A percentile compares a stretch with the other conserved stretches of the same genome.
These are phyloP conservation scores for Venturia nashicola DNA, from an alignment of 2,329 filamentous ascomycete genomes.

Conservation along the genomic window DNA sequence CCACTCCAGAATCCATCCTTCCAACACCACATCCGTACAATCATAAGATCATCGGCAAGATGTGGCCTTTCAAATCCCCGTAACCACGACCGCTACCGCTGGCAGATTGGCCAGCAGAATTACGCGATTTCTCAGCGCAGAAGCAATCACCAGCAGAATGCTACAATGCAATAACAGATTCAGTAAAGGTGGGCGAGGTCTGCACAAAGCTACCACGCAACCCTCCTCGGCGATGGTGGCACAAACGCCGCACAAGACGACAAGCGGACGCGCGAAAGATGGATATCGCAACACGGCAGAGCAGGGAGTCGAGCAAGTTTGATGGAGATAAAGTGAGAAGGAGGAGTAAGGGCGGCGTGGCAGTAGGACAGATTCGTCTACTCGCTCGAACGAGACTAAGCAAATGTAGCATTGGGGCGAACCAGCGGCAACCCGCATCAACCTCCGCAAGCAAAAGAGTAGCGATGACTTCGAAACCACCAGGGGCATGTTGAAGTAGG, in stretches of 20 bases:
- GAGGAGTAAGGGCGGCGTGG: not conserved
- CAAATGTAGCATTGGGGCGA: not conserved
- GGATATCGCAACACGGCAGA: not conserved
- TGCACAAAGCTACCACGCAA: not conserved
- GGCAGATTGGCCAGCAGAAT: no score
- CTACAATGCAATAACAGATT: no score
- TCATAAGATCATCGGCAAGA: not conserved
- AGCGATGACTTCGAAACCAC: not conserved
- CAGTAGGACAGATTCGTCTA: not conserved
- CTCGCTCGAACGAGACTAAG: not conserved
- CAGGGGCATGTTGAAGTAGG: not conserved
- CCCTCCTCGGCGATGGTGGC: not conserved
- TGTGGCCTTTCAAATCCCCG: not conserved
- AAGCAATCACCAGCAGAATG: not conserved
- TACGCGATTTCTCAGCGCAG: not conserved
- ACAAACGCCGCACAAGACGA: not conserved
- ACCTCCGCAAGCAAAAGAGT: not conserved
- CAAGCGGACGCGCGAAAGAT: not conserved
- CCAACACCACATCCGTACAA: not conserved
- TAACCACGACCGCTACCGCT: not conserved
- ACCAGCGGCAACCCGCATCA: not conserved
- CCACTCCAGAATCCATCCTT: not conserved
- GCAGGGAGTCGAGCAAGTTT: no score
- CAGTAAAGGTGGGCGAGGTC: not conserved
- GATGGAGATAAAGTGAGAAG: no score